These are phyloP conservation scores for Sisymbrium altissimum DNA, from an alignment of 345 rosid genomes.

Conservation along the genomic window DNA sequence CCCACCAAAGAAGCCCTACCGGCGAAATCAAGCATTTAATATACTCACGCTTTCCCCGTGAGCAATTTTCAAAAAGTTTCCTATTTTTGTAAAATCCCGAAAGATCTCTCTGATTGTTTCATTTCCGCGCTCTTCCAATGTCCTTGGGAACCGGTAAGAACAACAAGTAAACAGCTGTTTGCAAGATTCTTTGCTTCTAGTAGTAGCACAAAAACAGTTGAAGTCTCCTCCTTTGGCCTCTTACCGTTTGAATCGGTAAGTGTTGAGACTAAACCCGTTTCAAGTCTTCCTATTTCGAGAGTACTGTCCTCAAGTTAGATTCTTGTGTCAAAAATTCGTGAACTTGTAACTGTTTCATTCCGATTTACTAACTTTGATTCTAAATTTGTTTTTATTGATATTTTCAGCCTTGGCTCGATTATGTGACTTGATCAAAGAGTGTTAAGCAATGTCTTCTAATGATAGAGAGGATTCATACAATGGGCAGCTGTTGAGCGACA, in stretches of 20 bases:
- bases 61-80: neutral
- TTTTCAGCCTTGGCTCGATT: constrained; percentile 21
- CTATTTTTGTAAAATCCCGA: constrained; percentile 9
- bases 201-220: neutral
- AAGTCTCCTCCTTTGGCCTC: neutral
- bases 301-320: neutral
- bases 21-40: constrained; percentile 26
- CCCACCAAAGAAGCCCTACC: constrained; percentile 32
- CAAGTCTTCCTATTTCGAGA: neutral
- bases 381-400: neutral
- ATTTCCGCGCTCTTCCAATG: neutral
- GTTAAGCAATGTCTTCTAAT: constrained; percentile 43
- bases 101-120: constrained; percentile 14
- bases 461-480: constrained; percentile 37
- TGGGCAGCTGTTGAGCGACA: constrained; percentile 62
- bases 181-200: constrained; percentile 10
- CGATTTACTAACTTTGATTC: neutral
- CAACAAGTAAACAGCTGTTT: too few species aligned
- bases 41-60: constrained; percentile 23
- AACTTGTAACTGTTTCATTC: neutral
- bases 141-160: constrained; percentile 16
- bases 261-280: neutral
- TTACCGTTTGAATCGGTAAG: neutral
- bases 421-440: constrained; percentile 15
- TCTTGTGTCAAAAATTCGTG: neutral